Evolutionary conservation across 148 eudicot species (phyloP).

Genomic region (Camellia sinensis): DNA sequence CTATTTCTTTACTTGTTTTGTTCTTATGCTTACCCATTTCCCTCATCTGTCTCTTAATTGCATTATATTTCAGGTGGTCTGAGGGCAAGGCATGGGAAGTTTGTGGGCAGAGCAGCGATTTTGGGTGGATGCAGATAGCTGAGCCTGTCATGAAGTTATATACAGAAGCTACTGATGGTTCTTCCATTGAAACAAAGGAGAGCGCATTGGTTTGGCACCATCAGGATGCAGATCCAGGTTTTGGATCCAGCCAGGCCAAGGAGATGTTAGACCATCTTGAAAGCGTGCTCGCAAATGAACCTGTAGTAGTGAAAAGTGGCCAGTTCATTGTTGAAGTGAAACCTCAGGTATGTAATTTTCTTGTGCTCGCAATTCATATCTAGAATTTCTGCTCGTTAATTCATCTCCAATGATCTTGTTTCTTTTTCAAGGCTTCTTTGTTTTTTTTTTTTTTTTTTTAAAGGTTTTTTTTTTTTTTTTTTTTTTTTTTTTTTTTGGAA

Average conservation of each 20-base stretch:
- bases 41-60: not conserved
- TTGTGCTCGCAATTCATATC: not conserved
- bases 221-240: slow-evolving; percentile 46
- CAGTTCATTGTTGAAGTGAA: slow-evolving; percentile 52
- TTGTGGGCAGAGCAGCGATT: slow-evolving; percentile 35
- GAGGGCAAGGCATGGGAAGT: slow-evolving; percentile 39
- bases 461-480: too few relatives aligned
- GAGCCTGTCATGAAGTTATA: slow-evolving; percentile 45
- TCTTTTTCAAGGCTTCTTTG: not conserved
- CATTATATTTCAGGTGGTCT: slow-evolving; percentile 33
- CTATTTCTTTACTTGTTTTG: not conserved
- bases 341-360: slow-evolving; percentile 33
- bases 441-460: not conserved
- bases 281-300: slow-evolving; percentile 46
- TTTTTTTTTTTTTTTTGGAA: not conserved
- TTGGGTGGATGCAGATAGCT: slow-evolving; percentile 49
- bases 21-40: too few relatives aligned
- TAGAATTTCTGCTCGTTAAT: slow-evolving; percentile 3
- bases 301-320: slow-evolving; percentile 46
- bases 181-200: slow-evolving; percentile 42
- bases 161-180: slow-evolving; percentile 48
- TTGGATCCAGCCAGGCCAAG: slow-evolving; percentile 48
- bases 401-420: not conserved
- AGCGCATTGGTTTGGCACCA: slow-evolving; percentile 54
- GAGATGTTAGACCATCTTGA: slow-evolving; percentile 53